phyloP scores from a whole-genome alignment of 331 rosid species.

The Cydonia oblonga region DNA sequence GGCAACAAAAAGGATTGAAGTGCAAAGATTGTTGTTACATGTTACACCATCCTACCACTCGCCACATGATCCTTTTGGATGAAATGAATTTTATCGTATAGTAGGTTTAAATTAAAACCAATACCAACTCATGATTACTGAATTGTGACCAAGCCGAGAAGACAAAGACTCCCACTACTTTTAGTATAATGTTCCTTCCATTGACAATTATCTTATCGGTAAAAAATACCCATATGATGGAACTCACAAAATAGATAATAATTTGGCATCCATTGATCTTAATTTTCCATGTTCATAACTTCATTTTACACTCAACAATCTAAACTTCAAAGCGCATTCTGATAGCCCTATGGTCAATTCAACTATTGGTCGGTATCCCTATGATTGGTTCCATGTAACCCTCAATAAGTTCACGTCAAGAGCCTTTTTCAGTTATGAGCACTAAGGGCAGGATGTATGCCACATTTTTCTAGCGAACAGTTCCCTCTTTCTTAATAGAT shows the following conservation, averaged over 20 bases:
- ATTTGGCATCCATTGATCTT: not conserved
- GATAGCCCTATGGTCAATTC: not conserved
- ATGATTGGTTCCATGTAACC: not conserved
- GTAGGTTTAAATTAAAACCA: not conserved
- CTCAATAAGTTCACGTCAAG: not conserved
- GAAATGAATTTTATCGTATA: not conserved
- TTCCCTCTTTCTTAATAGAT: not conserved
- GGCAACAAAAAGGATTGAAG: not conserved
- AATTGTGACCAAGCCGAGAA: not conserved
- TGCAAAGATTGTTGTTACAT: not conserved
- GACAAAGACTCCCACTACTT: not conserved
- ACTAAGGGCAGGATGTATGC: not conserved
- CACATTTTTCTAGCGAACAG: not conserved
- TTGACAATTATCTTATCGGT: not conserved
- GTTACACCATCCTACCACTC: not conserved
- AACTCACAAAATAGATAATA: not conserved
- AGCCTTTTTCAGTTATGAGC: not conserved
- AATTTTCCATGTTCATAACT: not conserved
- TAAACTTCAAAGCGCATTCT: not conserved
- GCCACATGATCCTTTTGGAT: not conserved
- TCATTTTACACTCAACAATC: not conserved
- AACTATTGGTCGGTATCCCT: not conserved
- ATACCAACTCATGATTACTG: not conserved
- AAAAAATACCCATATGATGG: not conserved
- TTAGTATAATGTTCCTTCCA: not conserved